Base-by-base conservation (phyloP, 208 protist genomes). In the Leishmania mexicana region DNA sequence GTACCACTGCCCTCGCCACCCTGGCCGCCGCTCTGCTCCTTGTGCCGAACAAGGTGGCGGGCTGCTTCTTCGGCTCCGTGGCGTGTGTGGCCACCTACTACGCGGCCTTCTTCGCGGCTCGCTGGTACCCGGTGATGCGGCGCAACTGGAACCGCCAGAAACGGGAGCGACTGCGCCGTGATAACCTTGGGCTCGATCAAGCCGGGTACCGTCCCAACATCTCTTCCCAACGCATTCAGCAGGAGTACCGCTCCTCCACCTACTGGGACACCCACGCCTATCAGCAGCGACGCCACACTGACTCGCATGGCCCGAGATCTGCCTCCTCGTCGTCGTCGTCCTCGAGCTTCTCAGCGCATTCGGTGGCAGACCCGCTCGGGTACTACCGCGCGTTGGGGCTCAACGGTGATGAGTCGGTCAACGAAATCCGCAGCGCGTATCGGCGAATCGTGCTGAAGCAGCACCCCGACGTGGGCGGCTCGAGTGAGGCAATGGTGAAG, bases 381-480 rank as follows among this genome's bases (percentile, higher is more conserved):
- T 98, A 96, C 84, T 98, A 98, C 79, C 54, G 73, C n/a, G 68
- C 71, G 19, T 86, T 98, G 13, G 87, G 87, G 49, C 85, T 98
- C 11, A 77, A 79, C 0, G 90, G 94, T 1, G 85, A 91, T 42
- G 94, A 96, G 81, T 96, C 94, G 5, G 88, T 97, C 64, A 97
- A 98, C 81, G 94, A 97, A 79, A 97, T 98, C 72, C 93, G 94
- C 62, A 95, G 91, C 7, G 94, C 94, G 45, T 97, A 96, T 78
- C 93, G 94, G 0, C 89, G 88, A 58, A 74, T 93, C 17, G 94
- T 97, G 65, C 74, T 97, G 53, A 85, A 81, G 70, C 68, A 95
- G 79, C 96, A 98, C 78, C 96, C 96, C 40, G 96, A 98, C 76
- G 88, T 93, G 2, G 96, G 96, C 31, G 96, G 96, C 2, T 90